phyloP scores from a whole-genome alignment of 139 green algal species.

The Diplosphaera chodatii region DNA sequence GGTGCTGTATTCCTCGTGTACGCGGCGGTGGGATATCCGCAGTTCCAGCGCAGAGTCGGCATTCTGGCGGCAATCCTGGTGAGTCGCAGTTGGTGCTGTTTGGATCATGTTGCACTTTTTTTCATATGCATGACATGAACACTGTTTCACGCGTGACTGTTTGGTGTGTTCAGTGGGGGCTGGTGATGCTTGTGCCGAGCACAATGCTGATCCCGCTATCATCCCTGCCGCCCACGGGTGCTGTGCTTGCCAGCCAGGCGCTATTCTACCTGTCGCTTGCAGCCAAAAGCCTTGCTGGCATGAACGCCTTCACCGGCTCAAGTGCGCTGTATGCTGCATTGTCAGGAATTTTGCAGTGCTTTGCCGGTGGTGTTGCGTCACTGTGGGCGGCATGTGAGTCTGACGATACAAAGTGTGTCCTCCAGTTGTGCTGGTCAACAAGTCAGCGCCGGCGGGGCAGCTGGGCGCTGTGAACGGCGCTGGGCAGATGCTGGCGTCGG shows the following conservation, averaged over 20 bases:
- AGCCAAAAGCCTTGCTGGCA: conserved; percentile 1
- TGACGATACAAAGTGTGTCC: neutral
- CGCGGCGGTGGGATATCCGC: conserved; percentile 40
- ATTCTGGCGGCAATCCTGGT: conserved; percentile 4
- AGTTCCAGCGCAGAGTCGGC: conserved; percentile 24
- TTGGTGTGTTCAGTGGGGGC: conserved; percentile 12
- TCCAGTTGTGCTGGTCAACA: conserved; percentile 55
- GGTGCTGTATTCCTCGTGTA: conserved; percentile 41
- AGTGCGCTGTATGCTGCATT: neutral
- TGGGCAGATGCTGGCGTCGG: conserved; percentile 52
- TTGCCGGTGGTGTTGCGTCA: no score
- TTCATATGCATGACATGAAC: no score
- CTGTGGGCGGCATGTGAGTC: no score
- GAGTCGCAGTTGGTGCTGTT: no score
- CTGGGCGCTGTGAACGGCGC: conserved; percentile 62
- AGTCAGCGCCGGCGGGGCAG: conserved; percentile 17
- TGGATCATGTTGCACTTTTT: no score
- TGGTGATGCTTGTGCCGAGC: conserved; percentile 20
- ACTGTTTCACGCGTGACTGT: no score
- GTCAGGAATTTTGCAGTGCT: no score
- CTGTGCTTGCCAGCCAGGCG: neutral
- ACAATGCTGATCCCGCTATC: conserved; percentile 36
- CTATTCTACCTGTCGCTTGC: neutral
- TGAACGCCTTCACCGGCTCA: conserved; percentile 6
- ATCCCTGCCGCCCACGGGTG: conserved; percentile 7